Conservation (phyloP, 2,329 filamentous ascomycete species). For the Sporothrix inflata region DNA sequence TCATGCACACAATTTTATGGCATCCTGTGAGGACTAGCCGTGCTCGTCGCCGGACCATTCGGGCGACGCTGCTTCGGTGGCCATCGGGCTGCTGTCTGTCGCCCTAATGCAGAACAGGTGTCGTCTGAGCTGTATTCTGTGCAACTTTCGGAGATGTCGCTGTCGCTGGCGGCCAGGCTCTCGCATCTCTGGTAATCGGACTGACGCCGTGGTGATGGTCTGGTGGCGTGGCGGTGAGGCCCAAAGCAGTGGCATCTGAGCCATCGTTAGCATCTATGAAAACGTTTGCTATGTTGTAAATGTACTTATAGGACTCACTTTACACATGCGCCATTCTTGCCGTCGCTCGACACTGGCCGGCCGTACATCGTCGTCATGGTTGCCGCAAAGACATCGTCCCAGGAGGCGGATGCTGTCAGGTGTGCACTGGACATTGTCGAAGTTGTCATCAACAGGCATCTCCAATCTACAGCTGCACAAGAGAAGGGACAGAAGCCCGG, state of each 20-base stretch:
- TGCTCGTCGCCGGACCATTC: neutral
- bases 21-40: neutral
- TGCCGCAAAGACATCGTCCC: conserved; percentile 23
- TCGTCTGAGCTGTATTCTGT: neutral
- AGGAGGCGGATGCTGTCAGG: neutral
- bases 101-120: neutral
- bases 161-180: neutral
- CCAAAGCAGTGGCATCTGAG: no score
- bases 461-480: no score
- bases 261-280: no score
- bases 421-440: neutral
- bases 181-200: neutral
- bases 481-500: no score
- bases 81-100: neutral
- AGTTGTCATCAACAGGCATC: no score
- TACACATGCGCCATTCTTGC: no score
- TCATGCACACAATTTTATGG: neutral
- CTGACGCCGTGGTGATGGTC: neutral
- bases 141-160: neutral
- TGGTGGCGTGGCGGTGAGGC: neutral
- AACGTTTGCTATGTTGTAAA: no score
- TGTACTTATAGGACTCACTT: no score
- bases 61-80: neutral
- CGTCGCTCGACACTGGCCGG: neutral
- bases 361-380: conserved; percentile 28